A percentile compares a stretch with the other conserved stretches of the same genome.
phyloP scores from a whole-genome alignment of 2,329 filamentous ascomycete species.

The Epichloe amarillans region DNA sequence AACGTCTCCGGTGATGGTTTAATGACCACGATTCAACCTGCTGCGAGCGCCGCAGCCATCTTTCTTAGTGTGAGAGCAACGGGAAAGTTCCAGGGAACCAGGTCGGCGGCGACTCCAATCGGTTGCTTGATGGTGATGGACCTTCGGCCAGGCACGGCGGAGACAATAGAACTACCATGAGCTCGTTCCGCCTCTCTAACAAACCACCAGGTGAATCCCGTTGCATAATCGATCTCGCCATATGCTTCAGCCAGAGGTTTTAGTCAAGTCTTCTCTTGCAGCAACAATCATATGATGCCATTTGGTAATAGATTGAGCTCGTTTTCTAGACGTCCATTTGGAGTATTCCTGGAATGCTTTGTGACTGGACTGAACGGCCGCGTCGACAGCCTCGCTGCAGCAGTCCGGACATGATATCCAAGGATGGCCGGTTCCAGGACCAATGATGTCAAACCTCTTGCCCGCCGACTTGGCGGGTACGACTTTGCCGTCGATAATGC shows the following conservation, averaged over 20 bases:
- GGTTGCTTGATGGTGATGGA: slow-evolving; percentile 54
- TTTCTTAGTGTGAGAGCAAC: slow-evolving; percentile 36
- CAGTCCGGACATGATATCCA: slow-evolving; percentile 39
- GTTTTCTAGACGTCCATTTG: slow-evolving; percentile 21
- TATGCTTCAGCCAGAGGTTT: slow-evolving; percentile 36
- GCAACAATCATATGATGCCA: slow-evolving; percentile 25
- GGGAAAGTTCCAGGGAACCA: slow-evolving; percentile 45
- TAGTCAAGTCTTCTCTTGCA: slow-evolving; percentile 25
- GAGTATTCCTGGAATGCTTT: slow-evolving; percentile 24
- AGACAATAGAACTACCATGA: slow-evolving; percentile 46
- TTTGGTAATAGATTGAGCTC: slow-evolving; percentile 21
- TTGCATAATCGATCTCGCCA: slow-evolving; percentile 42
- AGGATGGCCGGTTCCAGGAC: slow-evolving; percentile 35
- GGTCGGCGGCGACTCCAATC: slow-evolving; percentile 20
- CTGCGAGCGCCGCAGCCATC: slow-evolving; percentile 45
- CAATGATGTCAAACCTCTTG: slow-evolving; percentile 36
- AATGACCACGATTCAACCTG: slow-evolving; percentile 62
- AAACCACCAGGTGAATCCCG: slow-evolving; percentile 44
- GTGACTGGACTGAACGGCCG: slow-evolving; percentile 22
- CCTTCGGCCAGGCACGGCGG: slow-evolving; percentile 47
- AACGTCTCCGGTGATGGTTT: slow-evolving; percentile 66
- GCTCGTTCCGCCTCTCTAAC: slow-evolving; percentile 31
- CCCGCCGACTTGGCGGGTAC: slow-evolving; percentile 30
- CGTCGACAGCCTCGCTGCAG: slow-evolving; percentile 25
- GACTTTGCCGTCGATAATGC: slow-evolving; percentile 35